Base-by-base conservation (phyloP, 179 eudicot species). In the Gypsophila paniculata region DNA sequence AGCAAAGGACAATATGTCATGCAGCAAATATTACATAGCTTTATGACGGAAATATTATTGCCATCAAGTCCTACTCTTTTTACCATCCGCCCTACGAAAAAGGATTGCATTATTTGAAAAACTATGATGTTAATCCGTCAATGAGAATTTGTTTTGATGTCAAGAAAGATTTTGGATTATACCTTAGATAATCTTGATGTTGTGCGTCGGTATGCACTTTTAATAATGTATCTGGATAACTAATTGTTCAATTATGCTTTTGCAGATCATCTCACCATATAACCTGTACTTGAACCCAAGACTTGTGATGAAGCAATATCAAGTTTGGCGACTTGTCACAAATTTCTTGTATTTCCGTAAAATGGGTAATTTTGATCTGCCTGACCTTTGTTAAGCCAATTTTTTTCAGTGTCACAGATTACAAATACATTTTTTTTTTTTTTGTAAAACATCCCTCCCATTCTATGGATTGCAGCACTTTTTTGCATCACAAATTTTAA, bases 271-370 rank as follows among this genome's bases (percentile, higher is more conserved):
- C 73, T 89, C 98, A 36, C 96, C 97, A 0, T 81, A 88, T 75
- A 88, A 89, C 77, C 70, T 93, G 70, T 93, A 91, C 85, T 79
- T 91, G 89, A 85, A 91, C 66, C 97, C 98, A 8, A 86, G 57
- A 74, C 91, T 88, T 64, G 97, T 93, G 65, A 83, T 91, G 82
- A 91, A 94, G 85, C 89, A 87, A 25, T 91, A 94, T 75, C 92
- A 94, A 77, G 71, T 89, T 49, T 94, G 99, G 98, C 90, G 98
- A n/a, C 96, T 93, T 39, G 49, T 93, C 38, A 91, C 97, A 46
- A 94, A 91, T 76, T 94, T 94, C 80, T 80, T 94, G 68, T 94
- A 94, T 83, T 89, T 94, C 82, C 83, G 99, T 55, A 89, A 94
- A 63, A 91, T 94, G 99, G 99, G 99, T 91, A 86, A 83, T 17